Evolutionary conservation across 352 stramenopile species (phyloP).

Genomic region (Salisapilia sapeloensis): DNA sequence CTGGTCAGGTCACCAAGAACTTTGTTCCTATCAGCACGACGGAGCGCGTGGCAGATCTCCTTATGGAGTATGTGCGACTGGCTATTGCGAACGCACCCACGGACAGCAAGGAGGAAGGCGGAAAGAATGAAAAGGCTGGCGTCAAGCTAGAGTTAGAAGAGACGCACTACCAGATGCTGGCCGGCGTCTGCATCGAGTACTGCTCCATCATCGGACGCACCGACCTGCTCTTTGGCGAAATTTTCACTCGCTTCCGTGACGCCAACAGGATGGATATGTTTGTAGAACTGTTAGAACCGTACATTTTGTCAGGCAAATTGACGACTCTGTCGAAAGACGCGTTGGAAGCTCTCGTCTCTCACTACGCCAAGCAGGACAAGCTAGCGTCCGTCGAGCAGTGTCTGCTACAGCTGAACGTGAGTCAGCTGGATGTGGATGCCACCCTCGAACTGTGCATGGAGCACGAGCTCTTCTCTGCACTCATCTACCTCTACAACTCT

Average conservation of each 20-base stretch:
- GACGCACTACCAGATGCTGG: conserved; percentile 93
- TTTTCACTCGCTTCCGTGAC: conserved; percentile 77
- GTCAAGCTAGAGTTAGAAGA: conserved; percentile 81
- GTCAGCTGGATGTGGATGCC: conserved; percentile 87
- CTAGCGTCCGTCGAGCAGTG: conserved; percentile 85
- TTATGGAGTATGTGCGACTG: conserved; percentile 82
- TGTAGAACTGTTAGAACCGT: conserved; percentile 87
- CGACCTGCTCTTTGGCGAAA: conserved; percentile 76
- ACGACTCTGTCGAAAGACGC: conserved; percentile 82
- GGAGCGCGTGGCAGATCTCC: conserved; percentile 69
- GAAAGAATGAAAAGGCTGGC: no score
- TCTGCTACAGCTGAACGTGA: conserved; percentile 88
- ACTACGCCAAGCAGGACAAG: conserved; percentile 81
- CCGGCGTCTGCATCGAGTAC: conserved; percentile 92
- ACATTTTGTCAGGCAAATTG: conserved; percentile 89
- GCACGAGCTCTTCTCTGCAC: conserved; percentile 85
- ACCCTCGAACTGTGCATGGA: conserved; percentile 85
- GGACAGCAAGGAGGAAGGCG: no score
- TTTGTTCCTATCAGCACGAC: conserved; percentile 82
- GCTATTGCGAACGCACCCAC: conserved; percentile 69
- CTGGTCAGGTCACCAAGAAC: conserved; percentile 70
- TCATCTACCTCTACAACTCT: conserved; percentile 92
- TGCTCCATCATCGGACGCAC: conserved; percentile 80
- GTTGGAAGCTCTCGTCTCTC: conserved; percentile 87
- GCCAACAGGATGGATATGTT: conserved; percentile 77